Evolutionary conservation across 2,329 filamentous ascomycete species (phyloP).

Genomic region (Neophaeococcomyces aloes): DNA sequence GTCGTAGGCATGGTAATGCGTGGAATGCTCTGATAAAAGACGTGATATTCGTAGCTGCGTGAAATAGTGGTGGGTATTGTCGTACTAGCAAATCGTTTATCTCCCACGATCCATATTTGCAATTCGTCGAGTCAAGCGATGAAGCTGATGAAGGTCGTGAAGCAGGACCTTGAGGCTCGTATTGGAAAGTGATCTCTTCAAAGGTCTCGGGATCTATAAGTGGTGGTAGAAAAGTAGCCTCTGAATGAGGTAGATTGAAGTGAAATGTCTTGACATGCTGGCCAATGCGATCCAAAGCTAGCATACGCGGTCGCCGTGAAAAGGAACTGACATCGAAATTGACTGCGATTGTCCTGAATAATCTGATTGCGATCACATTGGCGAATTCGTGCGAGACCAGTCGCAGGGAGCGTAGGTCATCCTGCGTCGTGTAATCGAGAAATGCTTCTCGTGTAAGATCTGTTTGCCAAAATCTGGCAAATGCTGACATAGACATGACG

Average conservation of each 20-base stretch:
- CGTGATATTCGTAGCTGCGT: slow-evolving; percentile 76
- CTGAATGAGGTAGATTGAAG: slow-evolving; percentile 65
- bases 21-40: slow-evolving; percentile 69
- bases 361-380: slow-evolving; percentile 24
- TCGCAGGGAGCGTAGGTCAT: slow-evolving; percentile 28
- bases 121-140: slow-evolving; percentile 22
- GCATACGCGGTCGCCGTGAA: slow-evolving; percentile 60
- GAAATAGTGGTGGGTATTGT: slow-evolving; percentile 81
- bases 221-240: slow-evolving; percentile 75
- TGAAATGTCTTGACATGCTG: slow-evolving; percentile 67
- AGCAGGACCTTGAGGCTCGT: slow-evolving; percentile 58
- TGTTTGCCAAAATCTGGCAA: slow-evolving; percentile 30
- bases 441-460: slow-evolving; percentile 27
- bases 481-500: slow-evolving; percentile 13
- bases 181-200: slow-evolving; percentile 68
- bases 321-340: slow-evolving; percentile 56
- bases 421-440: slow-evolving; percentile 23
- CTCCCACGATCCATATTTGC: slow-evolving; percentile 68
- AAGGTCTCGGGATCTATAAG: slow-evolving; percentile 68
- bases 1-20: slow-evolving; percentile 57
- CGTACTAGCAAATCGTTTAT: slow-evolving; percentile 72
- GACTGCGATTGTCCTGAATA: slow-evolving; percentile 37
- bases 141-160: slow-evolving; percentile 49
- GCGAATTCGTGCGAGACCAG: slow-evolving; percentile 29
- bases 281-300: slow-evolving; percentile 66